Evolutionary conservation across 176 grass and related monocot species (phyloP), one percentile per base, ranked within the genome.

Genomic region (Thalia dealbata): DNA sequence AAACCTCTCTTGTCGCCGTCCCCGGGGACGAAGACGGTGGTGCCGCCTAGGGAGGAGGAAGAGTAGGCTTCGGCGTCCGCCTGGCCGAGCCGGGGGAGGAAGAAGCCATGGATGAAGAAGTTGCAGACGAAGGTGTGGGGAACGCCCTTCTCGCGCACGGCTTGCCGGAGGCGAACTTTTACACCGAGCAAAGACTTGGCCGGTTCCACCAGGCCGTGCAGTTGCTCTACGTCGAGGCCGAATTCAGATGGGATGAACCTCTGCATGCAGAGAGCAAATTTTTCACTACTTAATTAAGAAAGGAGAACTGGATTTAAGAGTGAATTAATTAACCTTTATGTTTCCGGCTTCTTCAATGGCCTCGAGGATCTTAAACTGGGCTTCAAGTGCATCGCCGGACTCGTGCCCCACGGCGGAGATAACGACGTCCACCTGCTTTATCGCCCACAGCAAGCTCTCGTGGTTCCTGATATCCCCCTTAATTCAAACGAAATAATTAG

Each of bases 91-190:
- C 52, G 7, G 15, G 77, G 67, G 38, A 73, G 29, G 68, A 50
- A 62, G 12, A 80, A 80, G 30, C 3, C 3, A 6, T 80, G 78
- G 0, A 80, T 3, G 68, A 73, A 63, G 52, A 56, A 61, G n/a
- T 26, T 71, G 26, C 13, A 72, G 48, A 79, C 35, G 61, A 79
- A 63, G 35, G 77, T 72, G 23, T 50, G 68, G 7, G 77, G 32
- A 35, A 80, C 50, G 11, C 19, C 9, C 27, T 79, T 16, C 25
- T 72, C n/a, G 29, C 52, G 27, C 2, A 79, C 48, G 32, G 28
- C 30, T 61, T 72, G 77, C 11, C 67, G 24, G n/a, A 73, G 62
- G 44, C 12, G 29, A 3, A 55, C 5, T 42, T 80, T 79, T 8
- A 26, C 23, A 11, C 28, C 64, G 38, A 59, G 18, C 26, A 41